A percentile compares a stretch with the other conserved stretches of the same genome.
phyloP scores from a whole-genome alignment of 2,329 filamentous ascomycete genomes.

The Ophiostoma fasciatum region DNA sequence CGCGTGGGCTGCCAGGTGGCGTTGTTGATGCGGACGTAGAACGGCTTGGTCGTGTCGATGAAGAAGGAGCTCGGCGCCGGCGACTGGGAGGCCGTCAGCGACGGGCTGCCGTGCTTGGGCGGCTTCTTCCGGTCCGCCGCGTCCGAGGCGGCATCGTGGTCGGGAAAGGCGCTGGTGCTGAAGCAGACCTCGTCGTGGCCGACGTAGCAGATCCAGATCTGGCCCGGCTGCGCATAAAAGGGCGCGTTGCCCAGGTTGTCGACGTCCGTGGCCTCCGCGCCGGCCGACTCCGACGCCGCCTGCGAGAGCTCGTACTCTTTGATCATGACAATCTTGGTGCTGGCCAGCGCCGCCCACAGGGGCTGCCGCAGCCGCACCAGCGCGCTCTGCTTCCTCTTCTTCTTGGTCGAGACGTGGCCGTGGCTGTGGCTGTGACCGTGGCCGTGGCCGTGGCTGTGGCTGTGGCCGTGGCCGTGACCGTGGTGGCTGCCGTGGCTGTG shows the following conservation, averaged over 20 bases:
- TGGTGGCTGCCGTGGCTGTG: too few relatives aligned
- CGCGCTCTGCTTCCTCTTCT: constrained; percentile 79
- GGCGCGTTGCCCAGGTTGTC: constrained; percentile 64
- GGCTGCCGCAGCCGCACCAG: constrained; percentile 84
- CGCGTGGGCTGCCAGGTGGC: constrained; percentile 66
- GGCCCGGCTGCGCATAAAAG: constrained; percentile 53
- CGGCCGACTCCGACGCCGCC: constrained; percentile 55
- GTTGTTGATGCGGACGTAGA: constrained; percentile 66
- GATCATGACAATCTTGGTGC: constrained; percentile 91
- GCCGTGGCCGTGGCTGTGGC: too few relatives aligned
- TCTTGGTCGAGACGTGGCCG: constrained; percentile 50
- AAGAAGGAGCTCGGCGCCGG: constrained; percentile 23
- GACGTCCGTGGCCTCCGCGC: constrained; percentile 60
- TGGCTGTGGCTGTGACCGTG: too few relatives aligned
- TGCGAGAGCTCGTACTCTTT: constrained; percentile 80
- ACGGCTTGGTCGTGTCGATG: constrained; percentile 57
- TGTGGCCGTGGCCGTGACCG: too few relatives aligned
- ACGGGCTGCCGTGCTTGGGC: constrained; percentile 16
- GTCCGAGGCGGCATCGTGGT: constrained; percentile 20
- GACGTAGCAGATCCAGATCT: constrained; percentile 72
- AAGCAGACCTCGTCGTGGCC: constrained; percentile 66
- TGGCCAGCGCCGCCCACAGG: constrained; percentile 85
- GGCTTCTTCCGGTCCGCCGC: too few relatives aligned
- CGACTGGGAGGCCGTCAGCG: too few relatives aligned
- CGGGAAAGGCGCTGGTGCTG: constrained; percentile 50